Conservation (phyloP, 208 protist species). For the Acanthamoeba triangularis region DNA sequence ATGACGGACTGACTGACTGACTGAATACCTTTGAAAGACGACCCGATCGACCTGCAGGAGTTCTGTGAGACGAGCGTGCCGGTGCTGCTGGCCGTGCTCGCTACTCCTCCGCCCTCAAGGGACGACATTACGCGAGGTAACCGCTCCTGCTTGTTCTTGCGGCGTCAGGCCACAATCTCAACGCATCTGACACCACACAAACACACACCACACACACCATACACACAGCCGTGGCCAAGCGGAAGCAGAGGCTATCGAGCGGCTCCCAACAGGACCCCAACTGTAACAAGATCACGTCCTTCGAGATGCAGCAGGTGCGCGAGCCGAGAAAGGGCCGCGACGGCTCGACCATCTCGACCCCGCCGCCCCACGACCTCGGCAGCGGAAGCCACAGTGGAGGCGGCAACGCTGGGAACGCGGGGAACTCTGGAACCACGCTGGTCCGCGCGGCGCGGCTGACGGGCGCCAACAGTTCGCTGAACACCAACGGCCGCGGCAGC, state of each 20-base stretch:
- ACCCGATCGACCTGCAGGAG: constrained; percentile 23
- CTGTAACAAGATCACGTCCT: constrained; percentile 48
- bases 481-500: neutral
- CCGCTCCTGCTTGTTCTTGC: neutral
- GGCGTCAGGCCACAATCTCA: no score
- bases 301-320: constrained; percentile 1
- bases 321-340: neutral
- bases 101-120: constrained; percentile 40
- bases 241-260: constrained; percentile 57
- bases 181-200: no score
- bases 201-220: neutral
- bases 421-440: neutral
- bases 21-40: neutral
- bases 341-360: neutral
- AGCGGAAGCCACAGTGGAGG: neutral
- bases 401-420: neutral
- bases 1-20: neutral
- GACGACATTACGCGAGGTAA: constrained; percentile 70
- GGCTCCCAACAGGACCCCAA: constrained; percentile 43
- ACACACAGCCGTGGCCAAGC: constrained; percentile 53
- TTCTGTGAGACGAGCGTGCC: constrained; percentile 63
- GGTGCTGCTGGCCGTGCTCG: constrained; percentile 43
- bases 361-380: neutral
- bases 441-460: neutral
- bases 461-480: neutral